Base-by-base conservation (phyloP, 179 eudicot species). In the Beta lomatogona region DNA sequence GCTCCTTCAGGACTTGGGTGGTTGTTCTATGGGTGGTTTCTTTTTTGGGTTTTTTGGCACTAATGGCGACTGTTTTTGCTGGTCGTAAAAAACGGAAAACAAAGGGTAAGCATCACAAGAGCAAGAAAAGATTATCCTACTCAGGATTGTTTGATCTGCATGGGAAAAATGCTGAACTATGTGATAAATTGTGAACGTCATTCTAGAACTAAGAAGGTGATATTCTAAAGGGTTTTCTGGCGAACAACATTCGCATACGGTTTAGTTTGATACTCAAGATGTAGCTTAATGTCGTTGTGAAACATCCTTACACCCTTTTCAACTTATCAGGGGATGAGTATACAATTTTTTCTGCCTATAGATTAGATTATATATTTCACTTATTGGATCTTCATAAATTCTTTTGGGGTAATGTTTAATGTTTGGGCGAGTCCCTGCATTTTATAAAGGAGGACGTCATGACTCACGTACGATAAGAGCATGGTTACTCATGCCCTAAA, bases 1-100 rank as follows among this genome's bases (percentile, higher is more conserved):
- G 77, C 78, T 86, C 94, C 22, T 85, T 91, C 81, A 89, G 90
- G 82, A 67, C 91, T 41, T 94, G 94, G 97, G 91, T 91, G 10
- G 83, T 91, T 5, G 77, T 64, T 22, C 68, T 95, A 19, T 94
- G 99, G 99, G 85, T 71, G 5, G 82, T 89, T 72, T 87, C 90
- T 15, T 85, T 94, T 66, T 54, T 89, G 58, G 93, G 96, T 77
- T 90, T 92, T 82, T 55, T 87, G 69, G 83, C 71, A 25, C 83
- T 93, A 58, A 87, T 94, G 90, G 76, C 73, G 5, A 78, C 80
- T 66, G 78, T 89, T 79, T 76, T 89, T 55, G 84, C 86, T 14
- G 79, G 93, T 9, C 88, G 91, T 10, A 89, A 83, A 71, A 92
- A 88, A 41, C 88, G 87, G 74, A 91, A 84, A 78, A 83, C 82